Base-by-base conservation (phyloP, 2,329 filamentous ascomycete species). In the Aspergillus fumigatus region DNA sequence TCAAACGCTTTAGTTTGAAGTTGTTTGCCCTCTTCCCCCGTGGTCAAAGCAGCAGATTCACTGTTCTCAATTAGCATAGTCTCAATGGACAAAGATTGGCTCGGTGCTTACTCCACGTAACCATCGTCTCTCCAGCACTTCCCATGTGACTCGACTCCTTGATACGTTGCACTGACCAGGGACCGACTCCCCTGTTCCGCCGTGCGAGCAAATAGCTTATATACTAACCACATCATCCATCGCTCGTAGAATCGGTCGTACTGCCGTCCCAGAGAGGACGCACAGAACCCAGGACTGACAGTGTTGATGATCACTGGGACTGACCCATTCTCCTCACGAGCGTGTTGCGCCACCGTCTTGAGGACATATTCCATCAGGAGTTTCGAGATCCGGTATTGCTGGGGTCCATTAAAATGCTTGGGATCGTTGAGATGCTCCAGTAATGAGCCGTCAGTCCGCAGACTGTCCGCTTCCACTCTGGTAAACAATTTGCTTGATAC, bases 181-280 rank as follows among this genome's bases (percentile, higher is more conserved):
- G 73, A 71, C 38, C 78, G 72, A 52, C 75, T 76, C 0, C 78
- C 77, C 50, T 77, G 69, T 54, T 79, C 77, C 1, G 77, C 63
- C 6, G 72, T 75, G 11, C 77, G 71, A 4, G 73, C 76, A 60
- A 79, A 73, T 4, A 78, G 56, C 48, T 57, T 67, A 52, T 70
- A 71, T 53, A 76, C 57, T 17, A 76, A 21, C 65, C 70, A 73
- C 2, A 72, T 54, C 1, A 70, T 49, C 59, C 66, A 69, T 35
- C 69, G 67, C 57, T 73, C 69, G 54, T 72, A 70, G 59, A 71
- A 70, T 32, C 62, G 61, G 41, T 68, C 66, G 51, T 72, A 78
- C 45, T 78, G 69, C 8, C 77, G 73, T 2, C 72, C 72, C 6
- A 80, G 67, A 10, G 73, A 70, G 3, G 77, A 76, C 19, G 61